These are phyloP conservation scores for Erysiphe neolycopersici DNA, from an alignment of 2,329 filamentous ascomycete genomes.

Conservation along the genomic window DNA sequence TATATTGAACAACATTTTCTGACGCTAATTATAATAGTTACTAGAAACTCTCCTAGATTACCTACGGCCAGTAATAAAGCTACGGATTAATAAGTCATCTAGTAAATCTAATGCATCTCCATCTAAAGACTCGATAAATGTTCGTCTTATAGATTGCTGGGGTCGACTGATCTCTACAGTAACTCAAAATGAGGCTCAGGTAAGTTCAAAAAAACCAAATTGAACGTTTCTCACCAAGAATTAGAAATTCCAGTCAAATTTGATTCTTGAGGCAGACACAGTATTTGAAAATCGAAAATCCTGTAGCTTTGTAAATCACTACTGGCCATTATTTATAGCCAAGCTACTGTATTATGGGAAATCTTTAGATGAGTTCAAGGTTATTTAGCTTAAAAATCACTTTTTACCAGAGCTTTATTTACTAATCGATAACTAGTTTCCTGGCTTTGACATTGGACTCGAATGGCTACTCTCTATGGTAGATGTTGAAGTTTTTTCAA, in stretches of 20 bases:
- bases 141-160: slow-evolving; percentile 4
- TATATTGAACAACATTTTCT: background rate
- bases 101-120: background rate
- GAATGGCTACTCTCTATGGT: slow-evolving; percentile 26
- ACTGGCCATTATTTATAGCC: slow-evolving; percentile 24
- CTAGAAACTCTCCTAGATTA: slow-evolving; percentile 4
- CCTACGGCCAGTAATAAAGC: slow-evolving; percentile 3
- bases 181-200: slow-evolving; percentile 5
- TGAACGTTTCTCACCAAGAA: slow-evolving; percentile 18
- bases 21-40: slow-evolving; percentile 3
- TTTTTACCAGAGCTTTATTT: too few relatives aligned
- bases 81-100: slow-evolving; percentile 2
- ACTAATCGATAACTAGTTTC: slow-evolving; percentile 12
- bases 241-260: slow-evolving; percentile 7
- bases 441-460: slow-evolving; percentile 17
- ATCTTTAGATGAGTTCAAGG: slow-evolving; percentile 17
- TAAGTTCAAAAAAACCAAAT: slow-evolving; percentile 1
- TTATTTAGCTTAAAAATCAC: background rate
- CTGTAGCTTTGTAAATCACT: slow-evolving; percentile 22
- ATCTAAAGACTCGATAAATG: background rate
- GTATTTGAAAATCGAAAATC: slow-evolving; percentile 15
- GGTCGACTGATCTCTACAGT: slow-evolving; percentile 5
- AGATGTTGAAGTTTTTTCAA: slow-evolving; percentile 16
- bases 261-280: slow-evolving; percentile 6
- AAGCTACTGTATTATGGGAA: slow-evolving; percentile 19